These are phyloP conservation scores for Diaporthe vaccinii DNA, from an alignment of 2,329 filamentous ascomycete species.

Conservation along the genomic window DNA sequence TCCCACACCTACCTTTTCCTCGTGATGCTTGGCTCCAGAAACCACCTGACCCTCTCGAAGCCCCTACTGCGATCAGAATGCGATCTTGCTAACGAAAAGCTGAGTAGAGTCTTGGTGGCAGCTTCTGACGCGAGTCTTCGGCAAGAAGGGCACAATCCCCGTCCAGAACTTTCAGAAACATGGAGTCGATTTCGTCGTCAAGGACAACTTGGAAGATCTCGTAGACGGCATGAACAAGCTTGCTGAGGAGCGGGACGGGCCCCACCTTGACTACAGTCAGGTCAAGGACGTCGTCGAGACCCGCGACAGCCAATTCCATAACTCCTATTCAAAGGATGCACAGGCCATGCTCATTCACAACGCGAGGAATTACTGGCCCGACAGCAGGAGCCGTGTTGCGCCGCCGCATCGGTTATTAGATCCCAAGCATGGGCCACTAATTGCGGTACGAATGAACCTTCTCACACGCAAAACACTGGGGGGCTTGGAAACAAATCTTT, in stretches of 20 bases:
- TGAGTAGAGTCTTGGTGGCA: slow-evolving; percentile 64
- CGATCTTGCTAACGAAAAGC: neutral
- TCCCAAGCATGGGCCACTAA: slow-evolving; percentile 67
- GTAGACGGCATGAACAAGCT: slow-evolving; percentile 72
- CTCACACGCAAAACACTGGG: slow-evolving; percentile 73
- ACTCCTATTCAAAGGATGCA: slow-evolving; percentile 70
- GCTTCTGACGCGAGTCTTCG: slow-evolving; percentile 63
- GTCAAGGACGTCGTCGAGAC: slow-evolving; percentile 63
- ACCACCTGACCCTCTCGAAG: neutral
- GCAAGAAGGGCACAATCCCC: slow-evolving; percentile 64
- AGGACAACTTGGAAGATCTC: slow-evolving; percentile 67
- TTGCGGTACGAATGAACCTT: slow-evolving; percentile 72
- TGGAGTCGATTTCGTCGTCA: slow-evolving; percentile 71
- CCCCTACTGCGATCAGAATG: neutral
- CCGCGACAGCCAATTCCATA: slow-evolving; percentile 69
- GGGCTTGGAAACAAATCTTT: slow-evolving; percentile 70
- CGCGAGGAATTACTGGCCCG: slow-evolving; percentile 68
- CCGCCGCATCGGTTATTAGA: slow-evolving; percentile 68
- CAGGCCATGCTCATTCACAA: slow-evolving; percentile 74
- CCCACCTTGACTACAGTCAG: slow-evolving; percentile 58
- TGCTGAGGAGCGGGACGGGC: slow-evolving; percentile 59
- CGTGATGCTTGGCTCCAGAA: neutral
- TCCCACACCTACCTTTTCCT: too few relatives aligned
- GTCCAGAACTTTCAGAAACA: slow-evolving; percentile 72
- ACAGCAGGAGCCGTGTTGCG: slow-evolving; percentile 64